Percentiles rank a stretch among this genome's conserved stretches.
Evolutionary conservation across 495 filamentous ascomycete genomes (phyloP).

Genomic region (Hypoxylon fuscum): DNA sequence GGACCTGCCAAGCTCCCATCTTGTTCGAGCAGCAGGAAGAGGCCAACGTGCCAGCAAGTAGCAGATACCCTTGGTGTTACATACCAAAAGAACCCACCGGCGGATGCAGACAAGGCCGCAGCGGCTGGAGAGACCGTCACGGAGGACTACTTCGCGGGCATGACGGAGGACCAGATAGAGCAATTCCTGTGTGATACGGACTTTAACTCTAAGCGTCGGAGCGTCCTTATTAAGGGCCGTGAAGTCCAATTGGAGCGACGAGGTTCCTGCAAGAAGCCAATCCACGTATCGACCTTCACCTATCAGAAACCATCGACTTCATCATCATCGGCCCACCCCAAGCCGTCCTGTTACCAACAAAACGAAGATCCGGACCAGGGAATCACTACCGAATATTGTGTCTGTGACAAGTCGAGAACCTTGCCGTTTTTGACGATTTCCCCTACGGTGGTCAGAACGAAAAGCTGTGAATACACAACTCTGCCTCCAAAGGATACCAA

Average conservation of each 20-base stretch:
- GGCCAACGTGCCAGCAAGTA: background rate
- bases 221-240: background rate
- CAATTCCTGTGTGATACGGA: background rate
- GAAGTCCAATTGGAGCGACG: background rate
- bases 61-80: background rate
- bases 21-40: background rate
- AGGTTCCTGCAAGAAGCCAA: background rate
- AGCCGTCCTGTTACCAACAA: background rate
- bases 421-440: constrained; percentile 1
- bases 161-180: background rate
- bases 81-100: background rate
- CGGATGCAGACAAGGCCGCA: background rate
- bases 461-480: constrained; percentile 9
- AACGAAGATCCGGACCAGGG: constrained; percentile 5
- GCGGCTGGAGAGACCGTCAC: background rate
- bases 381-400: background rate
- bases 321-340: background rate
- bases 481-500: constrained; percentile 9
- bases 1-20: background rate
- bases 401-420: constrained; percentile 1
- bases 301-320: background rate
- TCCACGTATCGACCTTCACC: background rate
- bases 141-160: background rate
- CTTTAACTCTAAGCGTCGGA: background rate
- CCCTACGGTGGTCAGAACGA: background rate